phyloP scores from a whole-genome alignment of 2,329 filamentous ascomycete species.

The Akanthomyces muscarius region DNA sequence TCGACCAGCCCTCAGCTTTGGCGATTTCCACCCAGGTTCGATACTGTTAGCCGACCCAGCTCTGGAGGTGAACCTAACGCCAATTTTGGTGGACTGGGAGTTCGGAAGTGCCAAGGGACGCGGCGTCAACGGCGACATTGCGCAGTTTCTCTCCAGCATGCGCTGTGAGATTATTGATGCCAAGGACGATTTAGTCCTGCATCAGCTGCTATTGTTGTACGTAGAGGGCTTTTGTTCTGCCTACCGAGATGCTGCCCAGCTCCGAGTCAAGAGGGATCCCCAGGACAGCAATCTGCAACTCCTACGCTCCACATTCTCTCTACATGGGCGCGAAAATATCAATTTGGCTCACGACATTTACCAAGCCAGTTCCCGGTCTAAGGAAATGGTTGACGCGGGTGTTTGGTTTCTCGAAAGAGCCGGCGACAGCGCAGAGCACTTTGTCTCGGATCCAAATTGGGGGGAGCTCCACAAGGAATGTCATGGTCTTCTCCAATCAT shows the following conservation, averaged over 20 bases:
- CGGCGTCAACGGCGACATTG: slow-evolving; percentile 23
- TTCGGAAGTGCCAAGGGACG: slow-evolving; percentile 20
- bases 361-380: neutral
- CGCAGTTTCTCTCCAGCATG: slow-evolving; percentile 22
- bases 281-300: slow-evolving; percentile 16
- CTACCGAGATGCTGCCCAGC: slow-evolving; percentile 14
- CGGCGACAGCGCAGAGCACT: slow-evolving; percentile 18
- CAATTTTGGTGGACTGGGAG: slow-evolving; percentile 23
- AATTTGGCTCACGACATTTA: slow-evolving; percentile 21
- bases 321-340: slow-evolving; percentile 21
- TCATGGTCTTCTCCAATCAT: slow-evolving; percentile 11
- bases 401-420: slow-evolving; percentile 22
- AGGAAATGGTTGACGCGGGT: slow-evolving; percentile 18
- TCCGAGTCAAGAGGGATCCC: slow-evolving; percentile 4
- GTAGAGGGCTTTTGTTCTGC: slow-evolving; percentile 17
- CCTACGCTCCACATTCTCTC: slow-evolving; percentile 20
- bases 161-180: slow-evolving; percentile 17
- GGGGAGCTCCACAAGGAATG: slow-evolving; percentile 16
- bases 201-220: slow-evolving; percentile 13
- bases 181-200: neutral
- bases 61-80: slow-evolving; percentile 11
- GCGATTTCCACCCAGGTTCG: slow-evolving; percentile 22
- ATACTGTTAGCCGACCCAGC: slow-evolving; percentile 18
- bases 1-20: slow-evolving; percentile 17
- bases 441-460: slow-evolving; percentile 20